phyloP scores from a whole-genome alignment of 352 stramenopile species.

The Globisporangium camurandrum region DNA sequence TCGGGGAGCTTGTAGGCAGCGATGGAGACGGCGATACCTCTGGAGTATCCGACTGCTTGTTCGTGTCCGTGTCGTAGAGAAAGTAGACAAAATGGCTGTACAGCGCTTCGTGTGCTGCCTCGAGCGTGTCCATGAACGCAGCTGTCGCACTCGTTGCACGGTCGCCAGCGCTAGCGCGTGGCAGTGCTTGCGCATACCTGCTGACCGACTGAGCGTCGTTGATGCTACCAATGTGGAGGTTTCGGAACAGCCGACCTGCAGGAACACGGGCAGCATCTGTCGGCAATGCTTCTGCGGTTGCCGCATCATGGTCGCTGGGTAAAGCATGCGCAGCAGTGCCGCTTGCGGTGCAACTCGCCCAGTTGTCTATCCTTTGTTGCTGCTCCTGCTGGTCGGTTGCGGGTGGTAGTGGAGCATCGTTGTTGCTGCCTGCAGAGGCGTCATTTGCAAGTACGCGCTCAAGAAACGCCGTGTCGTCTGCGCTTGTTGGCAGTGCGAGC shows the following conservation, averaged over 20 bases:
- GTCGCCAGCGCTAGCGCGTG: slow-evolving; percentile 6
- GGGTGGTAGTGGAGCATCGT: too few species aligned
- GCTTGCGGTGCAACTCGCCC: too few species aligned
- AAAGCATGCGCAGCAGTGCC: too few species aligned
- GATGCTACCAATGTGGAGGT: slow-evolving; percentile 33
- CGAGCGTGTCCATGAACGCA: slow-evolving; percentile 21
- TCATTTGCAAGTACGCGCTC: slow-evolving; percentile 3
- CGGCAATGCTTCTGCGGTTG: too few species aligned
- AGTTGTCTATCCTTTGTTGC: too few species aligned
- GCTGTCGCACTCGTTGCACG: slow-evolving; percentile 17
- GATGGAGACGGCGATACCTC: neutral
- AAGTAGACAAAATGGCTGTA: slow-evolving; percentile 56
- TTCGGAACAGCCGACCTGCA: slow-evolving; percentile 40
- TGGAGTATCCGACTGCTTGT: slow-evolving; percentile 8
- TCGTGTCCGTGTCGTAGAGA: slow-evolving; percentile 18
- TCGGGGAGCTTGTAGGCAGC: neutral
- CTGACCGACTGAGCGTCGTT: neutral
- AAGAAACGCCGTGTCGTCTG: slow-evolving; percentile 10
- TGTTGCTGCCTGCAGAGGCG: too few species aligned
- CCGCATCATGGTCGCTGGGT: too few species aligned
- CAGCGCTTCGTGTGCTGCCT: slow-evolving; percentile 25
- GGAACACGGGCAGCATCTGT: too few species aligned
- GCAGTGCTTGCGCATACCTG: slow-evolving; percentile 1
- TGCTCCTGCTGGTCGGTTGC: too few species aligned
- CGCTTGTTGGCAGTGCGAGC: slow-evolving; percentile 16